Percentiles rank a stretch among this genome's conserved stretches.
Conservation (phyloP, 2,329 filamentous ascomycete species). For the Penicillium sp. region DNA sequence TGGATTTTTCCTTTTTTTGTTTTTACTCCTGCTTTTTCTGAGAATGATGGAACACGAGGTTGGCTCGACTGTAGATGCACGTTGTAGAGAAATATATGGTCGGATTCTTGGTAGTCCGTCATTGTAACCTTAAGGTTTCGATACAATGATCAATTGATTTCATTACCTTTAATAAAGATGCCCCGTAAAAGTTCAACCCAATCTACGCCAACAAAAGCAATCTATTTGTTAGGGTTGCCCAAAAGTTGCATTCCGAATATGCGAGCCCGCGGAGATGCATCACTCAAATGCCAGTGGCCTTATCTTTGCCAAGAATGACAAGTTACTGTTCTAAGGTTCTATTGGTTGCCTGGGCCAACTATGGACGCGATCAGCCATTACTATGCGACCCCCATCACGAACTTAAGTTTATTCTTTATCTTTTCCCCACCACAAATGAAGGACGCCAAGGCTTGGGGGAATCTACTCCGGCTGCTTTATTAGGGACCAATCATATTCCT, state of each 20-base stretch:
- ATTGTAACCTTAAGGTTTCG: no score
- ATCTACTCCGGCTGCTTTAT: background rate
- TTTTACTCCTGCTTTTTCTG: no score
- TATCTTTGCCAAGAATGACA: slow-evolving; percentile 21
- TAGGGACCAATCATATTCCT: background rate
- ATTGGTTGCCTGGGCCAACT: slow-evolving; percentile 13
- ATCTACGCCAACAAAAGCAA: background rate
- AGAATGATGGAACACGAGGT: no score
- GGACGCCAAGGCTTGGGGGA: background rate
- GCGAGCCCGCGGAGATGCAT: slow-evolving; percentile 7
- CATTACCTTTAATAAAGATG: background rate
- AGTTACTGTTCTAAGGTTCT: slow-evolving; percentile 3
- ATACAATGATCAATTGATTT: background rate
- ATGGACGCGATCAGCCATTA: slow-evolving; percentile 1
- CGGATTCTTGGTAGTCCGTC: background rate
- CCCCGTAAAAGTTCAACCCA: background rate
- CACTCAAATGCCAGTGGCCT: background rate
- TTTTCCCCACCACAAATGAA: background rate
- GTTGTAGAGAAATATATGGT: background rate
- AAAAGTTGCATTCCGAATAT: background rate
- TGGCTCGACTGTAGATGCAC: no score
- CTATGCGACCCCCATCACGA: background rate
- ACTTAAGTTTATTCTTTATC: slow-evolving; percentile 3
- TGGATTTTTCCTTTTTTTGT: no score
- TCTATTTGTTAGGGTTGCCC: background rate